Base-by-base conservation (phyloP, 2,329 filamentous ascomycete genomes). In the Eutypella sp. region DNA sequence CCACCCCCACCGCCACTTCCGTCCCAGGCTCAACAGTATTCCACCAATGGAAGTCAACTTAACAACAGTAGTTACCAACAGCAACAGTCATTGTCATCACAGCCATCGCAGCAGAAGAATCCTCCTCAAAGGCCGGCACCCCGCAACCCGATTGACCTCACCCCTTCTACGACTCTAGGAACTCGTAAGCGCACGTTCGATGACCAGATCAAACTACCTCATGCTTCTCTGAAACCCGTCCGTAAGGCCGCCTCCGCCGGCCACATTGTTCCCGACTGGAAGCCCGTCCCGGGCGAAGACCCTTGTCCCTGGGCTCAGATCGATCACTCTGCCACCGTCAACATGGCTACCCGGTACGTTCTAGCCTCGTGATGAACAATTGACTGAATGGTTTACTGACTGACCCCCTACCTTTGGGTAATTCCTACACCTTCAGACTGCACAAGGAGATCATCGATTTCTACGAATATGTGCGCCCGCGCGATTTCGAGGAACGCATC, bases 371-470 rank as follows among this genome's bases (percentile, higher is more conserved):
- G n/a, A n/a, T n/a, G n/a, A n/a, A n/a, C n/a, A n/a, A n/a, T n/a
- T n/a, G n/a, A n/a, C n/a, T 29, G 25, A 29, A 11, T 33, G 5
- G 13, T 4, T 5, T 33, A 33, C 13, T 33, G 11, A 33, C 29
- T 15, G 29, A 6, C n/a, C n/a, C n/a, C n/a, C 18, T 2, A 20
- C 27, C 16, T 29, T 36, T n/a, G n/a, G n/a, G n/a, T n/a, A n/a
- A n/a, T 33, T 15, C 29, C 29, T 15, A 15, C 29, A 19, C 25
- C 29, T 47, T 22, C 11, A 16, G 15, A 65, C 71, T 99, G 22
- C 90, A 97, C 65, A 89, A 90, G 59, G 93, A 99, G 66, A 84
- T 97, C 37, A 71, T 87, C 24, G 88, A 95, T 57, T 97, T 96
- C 62, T 95, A 91, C 63, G 75, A 91, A 29, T 95, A 85, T 63